These are phyloP conservation scores for Dendrobium nobile DNA, from an alignment of 106 monocot genomes.

Conservation along the genomic window DNA sequence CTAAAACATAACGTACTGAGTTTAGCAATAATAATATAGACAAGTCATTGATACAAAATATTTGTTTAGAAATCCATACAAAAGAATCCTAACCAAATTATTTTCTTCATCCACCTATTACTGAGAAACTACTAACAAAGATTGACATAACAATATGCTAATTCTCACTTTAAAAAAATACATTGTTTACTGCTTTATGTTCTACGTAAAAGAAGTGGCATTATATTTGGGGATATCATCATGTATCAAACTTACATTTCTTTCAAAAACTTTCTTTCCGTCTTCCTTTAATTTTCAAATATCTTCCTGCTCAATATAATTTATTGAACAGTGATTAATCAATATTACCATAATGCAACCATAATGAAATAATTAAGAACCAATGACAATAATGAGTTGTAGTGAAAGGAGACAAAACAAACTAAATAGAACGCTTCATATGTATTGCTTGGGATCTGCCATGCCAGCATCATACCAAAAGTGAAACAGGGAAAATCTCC, in stretches of 20 bases:
- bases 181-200: background rate
- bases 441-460: slow-evolving; percentile 44
- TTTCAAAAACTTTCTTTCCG: slow-evolving; percentile 19
- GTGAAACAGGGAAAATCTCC: slow-evolving; percentile 62
- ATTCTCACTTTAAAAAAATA: background rate
- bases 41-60: too few species aligned
- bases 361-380: background rate
- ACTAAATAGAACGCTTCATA: slow-evolving; percentile 30
- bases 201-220: slow-evolving; percentile 83
- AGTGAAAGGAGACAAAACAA: background rate
- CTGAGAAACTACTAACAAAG: background rate
- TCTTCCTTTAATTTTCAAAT: slow-evolving; percentile 73
- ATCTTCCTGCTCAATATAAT: slow-evolving; percentile 35
- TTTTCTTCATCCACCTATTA: slow-evolving; percentile 63
- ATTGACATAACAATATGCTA: background rate
- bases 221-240: slow-evolving; percentile 83
- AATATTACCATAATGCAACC: too few species aligned
- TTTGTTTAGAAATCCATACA: too few species aligned
- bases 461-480: slow-evolving; percentile 89
- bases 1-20: too few species aligned
- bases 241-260: slow-evolving; percentile 29
- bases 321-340: background rate
- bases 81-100: slow-evolving; percentile 72
- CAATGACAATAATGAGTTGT: background rate
- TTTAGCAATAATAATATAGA: too few species aligned